A percentile compares a stretch with the other conserved stretches of the same genome.
Conservation (phyloP, 2,329 filamentous ascomycete species). For the Fusarium sp. region DNA sequence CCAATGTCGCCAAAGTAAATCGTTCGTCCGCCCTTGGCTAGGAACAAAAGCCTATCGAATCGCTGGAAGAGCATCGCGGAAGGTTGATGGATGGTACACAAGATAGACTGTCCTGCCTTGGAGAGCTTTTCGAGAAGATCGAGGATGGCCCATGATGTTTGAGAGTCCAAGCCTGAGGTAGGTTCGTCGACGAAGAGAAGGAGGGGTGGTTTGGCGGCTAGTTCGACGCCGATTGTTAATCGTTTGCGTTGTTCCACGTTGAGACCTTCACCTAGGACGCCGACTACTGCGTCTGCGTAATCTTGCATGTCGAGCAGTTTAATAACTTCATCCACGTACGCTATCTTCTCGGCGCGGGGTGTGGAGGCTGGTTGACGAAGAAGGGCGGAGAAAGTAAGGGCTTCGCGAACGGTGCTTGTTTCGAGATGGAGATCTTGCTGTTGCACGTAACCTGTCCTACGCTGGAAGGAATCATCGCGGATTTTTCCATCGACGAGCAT, state of each 20-base stretch:
- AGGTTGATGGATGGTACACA: constrained; percentile 66
- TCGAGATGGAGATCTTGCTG: constrained; percentile 67
- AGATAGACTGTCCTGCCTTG: constrained; percentile 60
- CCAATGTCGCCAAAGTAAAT: constrained; percentile 47
- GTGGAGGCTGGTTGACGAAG: constrained; percentile 59
- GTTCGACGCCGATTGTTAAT: constrained; percentile 62
- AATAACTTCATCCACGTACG: constrained; percentile 66
- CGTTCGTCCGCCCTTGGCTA: constrained; percentile 44
- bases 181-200: constrained; percentile 67
- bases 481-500: constrained; percentile 77
- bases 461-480: constrained; percentile 75
- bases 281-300: constrained; percentile 66
- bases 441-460: constrained; percentile 78
- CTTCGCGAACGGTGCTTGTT: constrained; percentile 60
- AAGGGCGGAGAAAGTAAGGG: constrained; percentile 56
- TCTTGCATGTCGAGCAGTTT: constrained; percentile 66
- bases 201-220: constrained; percentile 58
- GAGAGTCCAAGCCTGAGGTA: constrained; percentile 66
- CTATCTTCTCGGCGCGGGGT: constrained; percentile 60
- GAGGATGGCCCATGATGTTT: constrained; percentile 78
- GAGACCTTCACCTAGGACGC: constrained; percentile 57
- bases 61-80: constrained; percentile 53
- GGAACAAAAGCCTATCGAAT: constrained; percentile 68
- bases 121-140: constrained; percentile 75
- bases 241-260: constrained; percentile 65